Percentiles rank a stretch among this genome's conserved stretches.
Evolutionary conservation across 2,329 filamentous ascomycete genomes (phyloP).

Genomic region (Venturia oleaginea): DNA sequence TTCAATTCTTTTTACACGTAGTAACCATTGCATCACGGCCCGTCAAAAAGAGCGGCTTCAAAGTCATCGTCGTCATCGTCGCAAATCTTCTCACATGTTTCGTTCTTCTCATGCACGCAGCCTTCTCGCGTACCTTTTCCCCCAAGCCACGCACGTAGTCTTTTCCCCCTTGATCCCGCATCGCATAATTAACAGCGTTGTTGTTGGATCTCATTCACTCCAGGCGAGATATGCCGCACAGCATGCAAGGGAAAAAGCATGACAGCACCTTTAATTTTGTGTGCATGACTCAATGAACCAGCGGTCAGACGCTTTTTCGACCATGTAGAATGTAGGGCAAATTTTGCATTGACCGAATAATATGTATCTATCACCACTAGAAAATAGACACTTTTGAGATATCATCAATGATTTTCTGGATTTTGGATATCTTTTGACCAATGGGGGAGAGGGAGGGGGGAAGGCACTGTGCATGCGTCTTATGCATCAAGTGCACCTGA

Average conservation of each 20-base stretch:
- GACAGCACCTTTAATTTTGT: background rate
- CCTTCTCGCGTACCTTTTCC: background rate
- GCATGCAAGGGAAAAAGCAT: constrained; percentile 2
- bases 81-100: background rate
- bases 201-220: background rate
- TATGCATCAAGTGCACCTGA: background rate
- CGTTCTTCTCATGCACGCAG: background rate
- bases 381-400: background rate
- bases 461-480: background rate
- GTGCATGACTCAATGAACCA: background rate
- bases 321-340: background rate
- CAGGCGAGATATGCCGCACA: background rate
- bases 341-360: background rate
- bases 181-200: background rate
- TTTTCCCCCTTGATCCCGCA: background rate
- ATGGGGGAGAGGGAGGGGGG: background rate
- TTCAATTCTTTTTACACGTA: background rate
- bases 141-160: background rate
- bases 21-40: background rate
- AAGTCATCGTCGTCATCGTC: background rate
- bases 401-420: background rate
- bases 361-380: background rate
- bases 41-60: background rate
- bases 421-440: background rate
- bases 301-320: background rate